Percentiles rank a stretch among this genome's conserved stretches.
phyloP scores from a whole-genome alignment of 768 basidiomycete species.

The Galerina marginata region DNA sequence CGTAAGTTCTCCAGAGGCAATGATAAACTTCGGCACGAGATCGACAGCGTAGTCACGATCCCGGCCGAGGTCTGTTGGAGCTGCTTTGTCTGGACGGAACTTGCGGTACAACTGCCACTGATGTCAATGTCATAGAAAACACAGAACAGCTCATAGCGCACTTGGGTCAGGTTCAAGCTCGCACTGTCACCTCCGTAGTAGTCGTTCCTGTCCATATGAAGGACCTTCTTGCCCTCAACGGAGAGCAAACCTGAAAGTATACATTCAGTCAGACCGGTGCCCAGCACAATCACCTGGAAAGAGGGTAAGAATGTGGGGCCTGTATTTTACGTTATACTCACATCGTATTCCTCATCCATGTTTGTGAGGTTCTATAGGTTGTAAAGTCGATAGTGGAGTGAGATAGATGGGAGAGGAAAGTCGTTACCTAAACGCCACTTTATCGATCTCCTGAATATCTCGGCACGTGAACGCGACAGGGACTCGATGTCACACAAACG shows the following conservation, averaged over 20 bases:
- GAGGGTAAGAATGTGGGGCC: neutral
- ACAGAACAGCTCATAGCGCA: slow-evolving; percentile 30
- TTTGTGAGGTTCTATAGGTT: slow-evolving; percentile 28
- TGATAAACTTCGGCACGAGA: slow-evolving; percentile 99
- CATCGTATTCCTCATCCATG: slow-evolving; percentile 99
- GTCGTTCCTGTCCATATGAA: slow-evolving; percentile 98
- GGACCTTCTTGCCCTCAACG: slow-evolving; percentile 99
- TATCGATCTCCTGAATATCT: slow-evolving; percentile 30
- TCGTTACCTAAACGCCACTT: slow-evolving; percentile 23
- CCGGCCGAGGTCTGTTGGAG: slow-evolving; percentile 87
- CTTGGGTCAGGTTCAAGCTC: slow-evolving; percentile 96
- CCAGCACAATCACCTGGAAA: slow-evolving; percentile 83
- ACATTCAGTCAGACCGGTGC: slow-evolving; percentile 98
- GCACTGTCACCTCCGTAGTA: slow-evolving; percentile 99
- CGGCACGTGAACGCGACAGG: slow-evolving; percentile 27
- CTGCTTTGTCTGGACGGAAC: slow-evolving; percentile 79
- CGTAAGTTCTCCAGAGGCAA: slow-evolving; percentile 96
- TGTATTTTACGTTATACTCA: slow-evolving; percentile 38
- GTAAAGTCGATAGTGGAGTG: slow-evolving; percentile 27
- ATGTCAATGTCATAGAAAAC: slow-evolving; percentile 7
- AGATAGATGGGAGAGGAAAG: slow-evolving; percentile 17
- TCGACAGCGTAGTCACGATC: slow-evolving; percentile 99
- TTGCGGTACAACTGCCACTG: slow-evolving; percentile 86
- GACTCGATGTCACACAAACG: neutral
- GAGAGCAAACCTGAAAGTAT: slow-evolving; percentile 97